phyloP scores from a whole-genome alignment of 2,329 filamentous ascomycete genomes.

The Diaporthe sp. region DNA sequence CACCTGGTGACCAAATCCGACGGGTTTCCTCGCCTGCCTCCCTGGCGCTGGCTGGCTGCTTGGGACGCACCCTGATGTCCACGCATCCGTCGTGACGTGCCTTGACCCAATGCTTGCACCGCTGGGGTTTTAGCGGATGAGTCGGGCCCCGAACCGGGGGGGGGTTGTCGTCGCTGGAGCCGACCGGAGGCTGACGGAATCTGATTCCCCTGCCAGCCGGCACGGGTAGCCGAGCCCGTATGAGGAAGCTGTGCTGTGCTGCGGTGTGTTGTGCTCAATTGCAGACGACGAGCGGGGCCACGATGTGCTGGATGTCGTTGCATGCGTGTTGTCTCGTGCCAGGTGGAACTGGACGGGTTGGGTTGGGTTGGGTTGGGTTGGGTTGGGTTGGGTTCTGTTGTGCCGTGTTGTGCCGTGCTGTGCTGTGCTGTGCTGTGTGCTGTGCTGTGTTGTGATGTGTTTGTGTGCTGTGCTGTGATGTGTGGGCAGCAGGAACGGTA shows the following conservation, averaged over 20 bases:
- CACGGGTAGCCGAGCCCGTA: not conserved
- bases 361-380: not conserved
- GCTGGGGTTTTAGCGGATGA: not conserved
- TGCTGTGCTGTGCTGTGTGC: not conserved
- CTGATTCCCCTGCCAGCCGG: not conserved
- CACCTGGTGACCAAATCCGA: not conserved
- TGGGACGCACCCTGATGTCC: not conserved
- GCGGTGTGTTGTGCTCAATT: not conserved
- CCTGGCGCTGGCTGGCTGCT: not conserved
- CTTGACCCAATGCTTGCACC: too few species aligned
- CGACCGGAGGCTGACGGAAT: not conserved
- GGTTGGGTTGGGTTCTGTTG: not conserved
- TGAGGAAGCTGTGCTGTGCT: not conserved
- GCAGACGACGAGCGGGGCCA: not conserved
- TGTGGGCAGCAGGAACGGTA: conserved; percentile 9
- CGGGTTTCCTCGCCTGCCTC: not conserved
- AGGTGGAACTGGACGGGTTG: not conserved
- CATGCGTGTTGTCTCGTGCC: not conserved
- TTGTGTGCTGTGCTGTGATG: conserved; percentile 9
- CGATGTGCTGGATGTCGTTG: not conserved
- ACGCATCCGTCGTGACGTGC: not conserved
- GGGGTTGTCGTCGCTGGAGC: not conserved
- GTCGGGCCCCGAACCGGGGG: not conserved
- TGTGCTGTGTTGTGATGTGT: not conserved
- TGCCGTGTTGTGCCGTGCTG: not conserved